Evolutionary conservation across 1,284 basidiomycete genomes (phyloP).

Genomic region (Phaffia rhodozyma): DNA sequence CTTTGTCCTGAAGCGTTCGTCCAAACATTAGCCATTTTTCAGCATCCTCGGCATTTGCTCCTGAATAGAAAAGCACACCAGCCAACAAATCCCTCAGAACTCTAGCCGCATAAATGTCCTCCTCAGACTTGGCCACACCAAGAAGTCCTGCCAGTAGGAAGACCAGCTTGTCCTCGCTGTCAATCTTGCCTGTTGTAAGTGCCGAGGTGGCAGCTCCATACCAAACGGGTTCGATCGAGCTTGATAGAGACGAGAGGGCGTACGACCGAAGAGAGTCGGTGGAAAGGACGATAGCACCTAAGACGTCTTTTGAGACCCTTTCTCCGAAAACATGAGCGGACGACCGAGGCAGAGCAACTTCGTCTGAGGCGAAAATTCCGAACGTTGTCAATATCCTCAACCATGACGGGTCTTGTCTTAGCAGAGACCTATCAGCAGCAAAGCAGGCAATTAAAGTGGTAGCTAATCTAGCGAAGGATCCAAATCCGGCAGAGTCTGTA

Average conservation of each 20-base stretch:
- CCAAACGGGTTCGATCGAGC: constrained; percentile 41
- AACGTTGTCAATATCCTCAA: constrained; percentile 31
- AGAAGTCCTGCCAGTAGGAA: constrained; percentile 3
- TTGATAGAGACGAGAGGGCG: constrained; percentile 44
- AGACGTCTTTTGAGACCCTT: constrained; percentile 32
- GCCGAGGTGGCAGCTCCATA: constrained; percentile 39
- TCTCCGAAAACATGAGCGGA: constrained; percentile 43
- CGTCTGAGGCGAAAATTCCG: constrained; percentile 35
- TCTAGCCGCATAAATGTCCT: constrained; percentile 41
- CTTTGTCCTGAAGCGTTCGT: constrained; percentile 47
- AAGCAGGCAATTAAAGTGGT: constrained; percentile 51
- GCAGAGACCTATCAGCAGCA: constrained; percentile 48
- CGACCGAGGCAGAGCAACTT: constrained; percentile 41
- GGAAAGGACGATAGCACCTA: constrained; percentile 42
- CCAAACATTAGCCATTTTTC: constrained; percentile 64
- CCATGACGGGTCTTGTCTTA: constrained; percentile 50
- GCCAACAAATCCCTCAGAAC: constrained; percentile 50
- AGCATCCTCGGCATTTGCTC: constrained; percentile 50
- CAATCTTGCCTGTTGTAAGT: constrained; percentile 25
- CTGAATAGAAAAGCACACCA: constrained; percentile 45
- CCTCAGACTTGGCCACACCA: constrained; percentile 16
- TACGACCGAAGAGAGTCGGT: constrained; percentile 56
- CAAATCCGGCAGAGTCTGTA: constrained; percentile 45
- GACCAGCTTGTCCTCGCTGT: constrained; percentile 19
- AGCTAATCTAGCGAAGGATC: constrained; percentile 53